Evolutionary conservation across 345 rosid genomes (phyloP), one percentile per base, ranked within the genome.

Genomic region (Luvunga scandens): DNA sequence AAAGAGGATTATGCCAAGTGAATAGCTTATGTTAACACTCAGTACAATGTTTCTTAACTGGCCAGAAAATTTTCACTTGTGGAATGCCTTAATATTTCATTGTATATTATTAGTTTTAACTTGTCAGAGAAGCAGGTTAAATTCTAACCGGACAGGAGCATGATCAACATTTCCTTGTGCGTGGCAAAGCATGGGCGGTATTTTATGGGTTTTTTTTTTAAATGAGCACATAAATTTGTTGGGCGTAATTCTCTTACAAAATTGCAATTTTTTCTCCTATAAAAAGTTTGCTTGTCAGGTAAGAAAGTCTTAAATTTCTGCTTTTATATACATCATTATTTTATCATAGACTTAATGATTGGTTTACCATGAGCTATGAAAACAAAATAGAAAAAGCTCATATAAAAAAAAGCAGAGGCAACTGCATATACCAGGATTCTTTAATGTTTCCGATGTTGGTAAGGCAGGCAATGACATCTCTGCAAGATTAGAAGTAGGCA

Each of bases 391-490:
- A 10, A 27, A 71, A 34, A 57, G 33, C 70, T 42, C 14, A 62
- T 38, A 71, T 24, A 60, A 39, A 30, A 38, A 50, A 27, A 22
- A 36, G 2, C 27, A 9, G 42, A 53, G 82, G 72, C 63, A 75
- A 78, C 28, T 5, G 59, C 33, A 80, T 85, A 2, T 64, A 95
- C 99, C 99, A 9, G 78, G 82, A 82, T 89, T 94, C 82, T 88
- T 92, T 73, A 86, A 79, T 9, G 88, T 92, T 82, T 92, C 88
- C 2, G 97, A 92, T 60, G 93, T 94, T 71, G 98, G 99, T 76
- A 96, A 82, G 77, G 98, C 98, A 79, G 99, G 99, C 82, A 96
- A 83, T 13, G 99, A 92, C 98, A 96, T 93, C 87, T 96, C 99
- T 96, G 93, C 89, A 86, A 73, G 61, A 83, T 65, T 31, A 62